These are phyloP conservation scores for Lactarius psammicola DNA, from an alignment of 768 basidiomycete species.

Conservation along the genomic window DNA sequence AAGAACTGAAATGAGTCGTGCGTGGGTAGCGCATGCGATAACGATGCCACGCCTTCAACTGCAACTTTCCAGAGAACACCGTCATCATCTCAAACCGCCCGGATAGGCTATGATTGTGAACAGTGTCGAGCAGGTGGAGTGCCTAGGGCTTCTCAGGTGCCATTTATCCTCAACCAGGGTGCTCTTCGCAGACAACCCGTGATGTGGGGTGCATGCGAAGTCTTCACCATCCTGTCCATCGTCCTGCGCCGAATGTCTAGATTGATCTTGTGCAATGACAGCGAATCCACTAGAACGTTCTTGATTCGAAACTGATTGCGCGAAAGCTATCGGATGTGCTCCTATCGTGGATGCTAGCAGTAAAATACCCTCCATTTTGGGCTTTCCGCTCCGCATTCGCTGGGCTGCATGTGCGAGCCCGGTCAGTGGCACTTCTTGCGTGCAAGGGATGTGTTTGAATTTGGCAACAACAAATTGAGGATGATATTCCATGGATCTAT, in stretches of 20 bases:
- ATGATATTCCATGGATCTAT: not conserved
- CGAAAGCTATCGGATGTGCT: not conserved
- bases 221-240: not conserved
- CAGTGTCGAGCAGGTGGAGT: not conserved
- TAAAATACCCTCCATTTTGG: not conserved
- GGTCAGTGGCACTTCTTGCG: not conserved
- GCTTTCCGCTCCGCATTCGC: not conserved
- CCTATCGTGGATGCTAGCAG: conserved; percentile 1
- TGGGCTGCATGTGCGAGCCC: not conserved
- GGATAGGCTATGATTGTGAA: conserved; percentile 21
- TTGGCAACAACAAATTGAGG: not conserved
- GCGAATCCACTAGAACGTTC: conserved; percentile 2
- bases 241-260: conserved; percentile 2
- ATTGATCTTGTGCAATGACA: not conserved
- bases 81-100: not conserved
- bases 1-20: not conserved
- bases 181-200: not conserved
- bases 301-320: conserved; percentile 9
- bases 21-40: not conserved
- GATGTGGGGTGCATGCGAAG: not conserved
- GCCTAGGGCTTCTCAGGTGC: not conserved
- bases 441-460: not conserved
- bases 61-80: not conserved
- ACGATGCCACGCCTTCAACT: conserved; percentile 5
- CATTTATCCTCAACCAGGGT: not conserved